phyloP scores from a whole-genome alignment of 345 rosid genomes.

The Eutrema yunnanense region DNA sequence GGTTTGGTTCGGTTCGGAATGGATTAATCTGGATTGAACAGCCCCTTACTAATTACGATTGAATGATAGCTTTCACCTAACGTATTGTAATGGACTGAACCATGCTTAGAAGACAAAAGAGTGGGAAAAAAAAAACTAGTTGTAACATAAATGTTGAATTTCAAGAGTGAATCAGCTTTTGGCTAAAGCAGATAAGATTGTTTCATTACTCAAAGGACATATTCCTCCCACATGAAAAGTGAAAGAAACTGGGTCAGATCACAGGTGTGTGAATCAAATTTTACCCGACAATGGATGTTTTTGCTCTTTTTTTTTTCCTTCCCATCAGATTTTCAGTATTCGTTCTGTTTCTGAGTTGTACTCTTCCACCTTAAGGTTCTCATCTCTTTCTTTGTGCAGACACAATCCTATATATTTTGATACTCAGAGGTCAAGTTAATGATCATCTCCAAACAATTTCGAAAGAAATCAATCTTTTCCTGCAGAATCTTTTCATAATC shows the following conservation, averaged over 20 bases:
- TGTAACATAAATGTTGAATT: neutral
- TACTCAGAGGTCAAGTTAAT: neutral
- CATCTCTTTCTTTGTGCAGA: neutral
- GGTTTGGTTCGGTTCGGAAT: no score
- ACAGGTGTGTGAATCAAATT: slow-evolving; percentile 5
- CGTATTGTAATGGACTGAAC: no score
- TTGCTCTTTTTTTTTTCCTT: neutral
- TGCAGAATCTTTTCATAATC: neutral
- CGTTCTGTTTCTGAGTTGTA: slow-evolving; percentile 7
- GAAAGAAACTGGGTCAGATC: neutral
- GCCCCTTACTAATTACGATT: no score
- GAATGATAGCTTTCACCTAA: no score
- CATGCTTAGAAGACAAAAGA: neutral
- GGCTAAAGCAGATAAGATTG: neutral
- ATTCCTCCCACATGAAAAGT: neutral
- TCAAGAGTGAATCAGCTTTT: neutral
- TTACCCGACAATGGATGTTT: slow-evolving; percentile 19
- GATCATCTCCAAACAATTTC: neutral
- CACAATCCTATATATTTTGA: neutral
- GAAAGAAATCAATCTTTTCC: neutral
- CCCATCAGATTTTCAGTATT: slow-evolving; percentile 3
- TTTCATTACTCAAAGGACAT: neutral
- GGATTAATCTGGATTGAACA: no score
- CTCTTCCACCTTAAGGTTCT: neutral
- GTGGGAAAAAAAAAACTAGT: neutral